phyloP scores from a whole-genome alignment of 495 filamentous ascomycete genomes.

The Penicillium fimorum region DNA sequence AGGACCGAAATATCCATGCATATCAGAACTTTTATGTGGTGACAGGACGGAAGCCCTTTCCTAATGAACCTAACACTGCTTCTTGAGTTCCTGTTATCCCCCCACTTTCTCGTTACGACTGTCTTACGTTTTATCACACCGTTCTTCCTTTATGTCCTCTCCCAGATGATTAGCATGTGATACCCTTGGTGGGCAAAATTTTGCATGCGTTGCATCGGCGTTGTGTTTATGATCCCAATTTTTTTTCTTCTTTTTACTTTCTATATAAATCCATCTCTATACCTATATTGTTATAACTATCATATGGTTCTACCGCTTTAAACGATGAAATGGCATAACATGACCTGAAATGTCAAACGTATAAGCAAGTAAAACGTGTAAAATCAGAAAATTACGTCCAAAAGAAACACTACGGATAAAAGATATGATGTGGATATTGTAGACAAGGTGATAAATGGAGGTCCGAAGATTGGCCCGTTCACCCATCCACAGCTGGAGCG shows the following conservation, averaged over 20 bases:
- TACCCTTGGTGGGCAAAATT: constrained; percentile 28
- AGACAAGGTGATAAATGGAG: constrained; percentile 1
- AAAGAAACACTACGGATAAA: not conserved
- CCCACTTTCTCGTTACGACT: constrained; percentile 13
- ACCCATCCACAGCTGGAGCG: not conserved
- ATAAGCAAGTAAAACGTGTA: too few relatives aligned
- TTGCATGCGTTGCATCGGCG: constrained; percentile 29
- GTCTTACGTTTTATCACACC: constrained; percentile 12
- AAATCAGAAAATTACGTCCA: not conserved
- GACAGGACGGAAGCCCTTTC: constrained; percentile 52
- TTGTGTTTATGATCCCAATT: constrained; percentile 7
- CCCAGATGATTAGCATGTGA: constrained; percentile 36
- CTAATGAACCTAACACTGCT: constrained; percentile 17
- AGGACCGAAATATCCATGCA: constrained; percentile 53
- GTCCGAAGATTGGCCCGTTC: constrained; percentile 1
- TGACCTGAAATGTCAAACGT: not conserved
- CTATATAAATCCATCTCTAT: constrained; percentile 2
- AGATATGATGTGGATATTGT: not conserved
- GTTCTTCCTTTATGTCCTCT: constrained; percentile 20
- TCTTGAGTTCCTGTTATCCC: constrained; percentile 9
- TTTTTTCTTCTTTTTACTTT: constrained; percentile 8
- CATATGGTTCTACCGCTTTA: not conserved
- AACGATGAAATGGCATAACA: not conserved
- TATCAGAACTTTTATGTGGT: constrained; percentile 56
- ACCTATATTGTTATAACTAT: not conserved